Evolutionary conservation across 371 early-diverging fungal genomes (phyloP).

Genomic region (Chytridium lagenaria): DNA sequence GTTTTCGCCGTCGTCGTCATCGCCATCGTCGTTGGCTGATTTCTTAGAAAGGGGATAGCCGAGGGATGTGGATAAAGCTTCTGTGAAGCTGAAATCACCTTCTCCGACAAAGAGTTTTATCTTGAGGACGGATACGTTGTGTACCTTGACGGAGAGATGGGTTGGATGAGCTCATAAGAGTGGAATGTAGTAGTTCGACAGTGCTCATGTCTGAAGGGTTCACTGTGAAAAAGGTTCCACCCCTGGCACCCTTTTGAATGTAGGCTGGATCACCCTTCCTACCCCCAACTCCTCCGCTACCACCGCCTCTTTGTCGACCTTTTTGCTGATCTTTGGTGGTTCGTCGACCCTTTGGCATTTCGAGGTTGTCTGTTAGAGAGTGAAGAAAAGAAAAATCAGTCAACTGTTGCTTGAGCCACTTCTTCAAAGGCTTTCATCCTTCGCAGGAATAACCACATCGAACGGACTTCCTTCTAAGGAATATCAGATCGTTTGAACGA

Average conservation of each 20-base stretch:
- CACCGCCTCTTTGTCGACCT: no score
- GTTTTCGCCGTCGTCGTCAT: no score
- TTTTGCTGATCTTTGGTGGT: no score
- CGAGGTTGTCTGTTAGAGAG: no score
- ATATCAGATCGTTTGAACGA: no score
- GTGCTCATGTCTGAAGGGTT: neutral
- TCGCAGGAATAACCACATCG: no score
- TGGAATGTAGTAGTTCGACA: neutral
- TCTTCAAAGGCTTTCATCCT: no score
- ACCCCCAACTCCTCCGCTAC: neutral
- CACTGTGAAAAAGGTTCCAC: constrained; percentile 32
- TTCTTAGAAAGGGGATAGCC: constrained; percentile 10
- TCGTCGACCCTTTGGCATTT: neutral
- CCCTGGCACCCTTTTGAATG: constrained; percentile 17
- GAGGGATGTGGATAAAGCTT: constrained; percentile 37
- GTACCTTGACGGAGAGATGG: constrained; percentile 14
- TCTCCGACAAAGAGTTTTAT: constrained; percentile 47
- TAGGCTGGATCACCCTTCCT: neutral
- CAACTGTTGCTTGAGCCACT: no score
- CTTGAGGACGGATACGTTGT: neutral
- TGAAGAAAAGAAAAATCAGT: no score
- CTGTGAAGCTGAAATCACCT: constrained; percentile 49
- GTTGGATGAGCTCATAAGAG: constrained; percentile 7
- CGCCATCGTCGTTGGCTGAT: neutral
- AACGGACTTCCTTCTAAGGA: no score